Conservation (phyloP, 768 basidiomycete species). For the Cantharellus cinnabarinus region DNA sequence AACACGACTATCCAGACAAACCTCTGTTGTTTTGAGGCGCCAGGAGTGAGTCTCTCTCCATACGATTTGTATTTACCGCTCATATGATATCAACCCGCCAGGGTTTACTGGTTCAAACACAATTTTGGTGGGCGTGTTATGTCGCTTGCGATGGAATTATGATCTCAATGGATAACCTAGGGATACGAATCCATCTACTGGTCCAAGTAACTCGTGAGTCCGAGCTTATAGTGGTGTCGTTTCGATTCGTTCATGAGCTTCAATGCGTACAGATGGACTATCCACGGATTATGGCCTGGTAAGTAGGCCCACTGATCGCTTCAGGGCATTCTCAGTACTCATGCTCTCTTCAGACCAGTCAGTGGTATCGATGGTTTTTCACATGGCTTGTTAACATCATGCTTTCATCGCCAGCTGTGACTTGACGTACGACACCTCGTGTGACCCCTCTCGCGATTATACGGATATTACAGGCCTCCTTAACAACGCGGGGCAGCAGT, state of each 20-base stretch:
- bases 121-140: conserved; percentile 29
- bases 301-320: neutral
- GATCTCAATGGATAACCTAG: neutral
- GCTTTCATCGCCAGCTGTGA: conserved; percentile 1
- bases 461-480: conserved; percentile 14
- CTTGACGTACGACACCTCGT: conserved; percentile 13
- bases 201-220: conserved; percentile 49
- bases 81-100: conserved; percentile 12
- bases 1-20: conserved; percentile 25
- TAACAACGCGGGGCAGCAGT: conserved; percentile 5
- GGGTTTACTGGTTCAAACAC: conserved; percentile 41
- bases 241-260: neutral
- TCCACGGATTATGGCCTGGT: conserved; percentile 44
- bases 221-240: conserved; percentile 9
- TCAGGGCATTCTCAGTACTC: neutral
- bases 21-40: conserved; percentile 43
- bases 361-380: neutral
- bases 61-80: neutral
- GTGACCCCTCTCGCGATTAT: conserved; percentile 13
- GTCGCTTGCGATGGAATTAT: neutral
- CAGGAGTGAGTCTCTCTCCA: conserved; percentile 27
- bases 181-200: conserved; percentile 43
- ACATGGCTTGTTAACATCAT: no score
- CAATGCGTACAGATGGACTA: conserved; percentile 6
- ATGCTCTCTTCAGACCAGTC: neutral